Percentiles rank a stretch among this genome's conserved stretches.
phyloP scores from a whole-genome alignment of 2,329 filamentous ascomycete genomes.

The Mollisia scopiformis region DNA sequence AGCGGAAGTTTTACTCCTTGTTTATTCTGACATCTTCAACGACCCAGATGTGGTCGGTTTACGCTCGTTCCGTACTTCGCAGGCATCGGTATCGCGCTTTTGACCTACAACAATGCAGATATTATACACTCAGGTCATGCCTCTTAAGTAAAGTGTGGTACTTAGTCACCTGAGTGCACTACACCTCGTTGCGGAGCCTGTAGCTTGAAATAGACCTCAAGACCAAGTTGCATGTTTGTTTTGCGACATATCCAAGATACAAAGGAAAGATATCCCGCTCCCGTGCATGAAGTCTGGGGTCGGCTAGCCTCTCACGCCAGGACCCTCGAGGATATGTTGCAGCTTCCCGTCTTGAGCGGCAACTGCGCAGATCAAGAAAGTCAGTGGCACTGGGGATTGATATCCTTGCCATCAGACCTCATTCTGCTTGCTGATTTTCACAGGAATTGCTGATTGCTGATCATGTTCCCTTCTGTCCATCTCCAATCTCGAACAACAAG shows the following conservation, averaged over 20 bases:
- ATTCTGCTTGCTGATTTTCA: background rate
- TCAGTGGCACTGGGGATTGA: background rate
- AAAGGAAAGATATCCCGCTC: background rate
- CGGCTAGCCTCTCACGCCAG: background rate
- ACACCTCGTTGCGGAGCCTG: too few species aligned
- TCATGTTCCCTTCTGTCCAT: background rate
- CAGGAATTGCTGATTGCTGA: background rate
- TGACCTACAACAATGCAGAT: too few species aligned
- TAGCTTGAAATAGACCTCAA: background rate
- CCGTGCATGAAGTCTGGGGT: background rate
- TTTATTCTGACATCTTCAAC: background rate
- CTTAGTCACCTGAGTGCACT: too few species aligned
- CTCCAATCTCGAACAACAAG: background rate
- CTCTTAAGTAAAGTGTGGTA: too few species aligned
- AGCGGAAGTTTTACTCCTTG: background rate
- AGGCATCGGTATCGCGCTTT: too few species aligned
- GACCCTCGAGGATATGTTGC: background rate
- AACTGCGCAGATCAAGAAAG: conserved; percentile 3
- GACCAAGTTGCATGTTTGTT: background rate
- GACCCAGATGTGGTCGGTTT: too few species aligned
- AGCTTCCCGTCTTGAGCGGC: conserved; percentile 7
- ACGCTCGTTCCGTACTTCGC: too few species aligned
- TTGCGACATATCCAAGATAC: background rate
- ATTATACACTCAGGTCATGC: too few species aligned
- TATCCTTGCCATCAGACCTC: background rate